Base-by-base conservation (phyloP, 805 yeast species). In the Candida piceae region DNA sequence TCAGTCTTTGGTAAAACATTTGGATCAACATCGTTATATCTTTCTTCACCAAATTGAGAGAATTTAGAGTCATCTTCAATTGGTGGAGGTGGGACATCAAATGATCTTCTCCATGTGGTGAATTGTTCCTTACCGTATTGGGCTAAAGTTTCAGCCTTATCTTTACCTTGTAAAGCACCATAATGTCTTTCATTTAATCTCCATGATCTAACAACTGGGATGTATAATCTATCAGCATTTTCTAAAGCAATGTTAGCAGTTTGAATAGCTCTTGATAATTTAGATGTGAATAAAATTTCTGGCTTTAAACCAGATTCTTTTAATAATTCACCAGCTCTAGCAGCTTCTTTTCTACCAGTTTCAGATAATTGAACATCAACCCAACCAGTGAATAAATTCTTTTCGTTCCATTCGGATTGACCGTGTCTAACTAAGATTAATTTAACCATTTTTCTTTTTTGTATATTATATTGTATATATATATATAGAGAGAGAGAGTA, bases 321-420 rank as follows among this genome's bases (percentile, higher is more conserved):
- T 63, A 89, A 74, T 63, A 90, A 73, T 64, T 80, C 87, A 68
- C 97, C 97, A 50, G 97, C 97, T 64, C 84, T 81, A 52, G 71
- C 72, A 54, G 97, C 97, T 74, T 89, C 97, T 63, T 80, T 74
- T 63, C 74, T 78, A 68, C 97, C 97, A 53, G 75, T 67, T 45
- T 74, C 88, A 38, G 90, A 80, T 64, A 89, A 77, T 59, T 76
- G 72, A 53, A 87, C 95, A 67, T 89, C 97, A 47, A 90, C 97
- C 97, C 97, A 89, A 62, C 97, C 97, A 66, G 97, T 89, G 83
- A 89, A 89, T 54, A 89, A 76, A 78, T 89, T 90, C 76, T 87
- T 86, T 69, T 87, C 95, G 70, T 89, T 89, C 97, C 97, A 89
- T 68, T 86, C 97, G 72, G 95, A 85, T 76, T 90, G 96, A 59